These are phyloP conservation scores for Epicoccum nigrum DNA, from an alignment of 2,329 filamentous ascomycete genomes.

Conservation along the genomic window DNA sequence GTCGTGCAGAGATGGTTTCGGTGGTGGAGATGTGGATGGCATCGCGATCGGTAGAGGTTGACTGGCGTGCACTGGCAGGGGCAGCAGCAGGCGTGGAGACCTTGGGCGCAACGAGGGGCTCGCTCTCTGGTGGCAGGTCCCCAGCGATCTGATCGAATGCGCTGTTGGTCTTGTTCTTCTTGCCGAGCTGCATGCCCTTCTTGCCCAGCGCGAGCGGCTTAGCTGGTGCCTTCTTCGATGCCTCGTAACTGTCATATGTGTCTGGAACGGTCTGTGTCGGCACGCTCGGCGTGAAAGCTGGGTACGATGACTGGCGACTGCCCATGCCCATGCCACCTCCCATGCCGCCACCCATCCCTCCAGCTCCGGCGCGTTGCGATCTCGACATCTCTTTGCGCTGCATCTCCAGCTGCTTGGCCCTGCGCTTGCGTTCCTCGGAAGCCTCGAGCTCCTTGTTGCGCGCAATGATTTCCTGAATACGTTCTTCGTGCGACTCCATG, in stretches of 20 bases:
- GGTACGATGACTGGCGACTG: conserved; percentile 79
- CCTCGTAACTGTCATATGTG: conserved; percentile 92
- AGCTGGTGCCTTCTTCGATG: conserved; percentile 89
- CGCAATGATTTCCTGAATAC: conserved; percentile 77
- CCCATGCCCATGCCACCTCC: conserved; percentile 12
- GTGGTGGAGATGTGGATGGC: conserved; percentile 86
- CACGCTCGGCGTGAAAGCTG: conserved; percentile 82
- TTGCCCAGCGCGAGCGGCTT: conserved; percentile 82
- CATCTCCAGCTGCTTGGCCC: conserved; percentile 98
- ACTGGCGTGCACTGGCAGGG: conserved; percentile 61
- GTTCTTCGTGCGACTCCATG: conserved; percentile 99
- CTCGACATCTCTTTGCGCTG: conserved; percentile 95
- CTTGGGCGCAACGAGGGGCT: conserved; percentile 73
- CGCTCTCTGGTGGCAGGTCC: conserved; percentile 85
- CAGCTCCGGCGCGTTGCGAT: conserved; percentile 61
- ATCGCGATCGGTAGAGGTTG: conserved; percentile 76
- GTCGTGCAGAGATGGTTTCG: conserved; percentile 87
- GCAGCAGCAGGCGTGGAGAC: conserved; percentile 59
- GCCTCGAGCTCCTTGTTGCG: conserved; percentile 99
- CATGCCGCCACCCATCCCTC: conserved; percentile 40
- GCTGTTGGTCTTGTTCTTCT: conserved; percentile 96
- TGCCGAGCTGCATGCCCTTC: conserved; percentile 98
- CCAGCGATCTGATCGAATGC: conserved; percentile 96
- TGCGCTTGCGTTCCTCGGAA: conserved; percentile 96
- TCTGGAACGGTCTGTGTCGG: conserved; percentile 73